A percentile compares a stretch with the other conserved stretches of the same genome.
phyloP scores from a whole-genome alignment of 2,329 filamentous ascomycete genomes.

The Ramularia endophylla region DNA sequence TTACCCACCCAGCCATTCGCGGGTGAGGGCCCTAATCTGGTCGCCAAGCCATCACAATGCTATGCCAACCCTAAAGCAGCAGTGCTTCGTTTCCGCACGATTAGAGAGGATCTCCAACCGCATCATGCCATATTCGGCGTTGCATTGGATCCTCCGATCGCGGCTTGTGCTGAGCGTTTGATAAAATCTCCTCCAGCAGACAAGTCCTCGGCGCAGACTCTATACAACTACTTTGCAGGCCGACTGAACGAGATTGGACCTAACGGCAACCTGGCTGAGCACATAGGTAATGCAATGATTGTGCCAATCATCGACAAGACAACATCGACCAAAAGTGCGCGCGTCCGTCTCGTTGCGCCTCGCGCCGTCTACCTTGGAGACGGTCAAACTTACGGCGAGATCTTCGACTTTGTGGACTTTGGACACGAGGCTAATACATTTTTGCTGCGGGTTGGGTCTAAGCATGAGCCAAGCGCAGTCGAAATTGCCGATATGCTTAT shows the following conservation, averaged over 20 bases:
- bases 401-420: conserved; percentile 97
- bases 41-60: conserved; percentile 69
- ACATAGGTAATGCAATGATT: conserved; percentile 60
- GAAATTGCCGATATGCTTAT: conserved; percentile 84
- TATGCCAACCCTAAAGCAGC: conserved; percentile 74
- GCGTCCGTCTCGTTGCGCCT: conserved; percentile 57
- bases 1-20: conserved; percentile 74
- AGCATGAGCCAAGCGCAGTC: conserved; percentile 77
- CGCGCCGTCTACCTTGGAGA: conserved; percentile 74
- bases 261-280: conserved; percentile 50
- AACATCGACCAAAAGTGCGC: conserved; percentile 20
- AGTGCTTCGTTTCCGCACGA: conserved; percentile 72
- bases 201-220: conserved; percentile 57
- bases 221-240: conserved; percentile 80
- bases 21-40: conserved; percentile 34
- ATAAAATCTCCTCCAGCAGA: conserved; percentile 65
- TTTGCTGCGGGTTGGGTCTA: conserved; percentile 80
- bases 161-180: conserved; percentile 67
- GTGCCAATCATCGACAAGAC: conserved; percentile 54
- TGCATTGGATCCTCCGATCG: conserved; percentile 70
- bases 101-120: conserved; percentile 67
- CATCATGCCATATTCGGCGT: conserved; percentile 87
- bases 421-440: conserved; percentile 83
- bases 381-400: conserved; percentile 68
- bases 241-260: conserved; percentile 66